Percentiles rank a stretch among this genome's conserved stretches.
Evolutionary conservation across 2,329 filamentous ascomycete genomes (phyloP).

Genomic region (Arthrocladium fulminans): DNA sequence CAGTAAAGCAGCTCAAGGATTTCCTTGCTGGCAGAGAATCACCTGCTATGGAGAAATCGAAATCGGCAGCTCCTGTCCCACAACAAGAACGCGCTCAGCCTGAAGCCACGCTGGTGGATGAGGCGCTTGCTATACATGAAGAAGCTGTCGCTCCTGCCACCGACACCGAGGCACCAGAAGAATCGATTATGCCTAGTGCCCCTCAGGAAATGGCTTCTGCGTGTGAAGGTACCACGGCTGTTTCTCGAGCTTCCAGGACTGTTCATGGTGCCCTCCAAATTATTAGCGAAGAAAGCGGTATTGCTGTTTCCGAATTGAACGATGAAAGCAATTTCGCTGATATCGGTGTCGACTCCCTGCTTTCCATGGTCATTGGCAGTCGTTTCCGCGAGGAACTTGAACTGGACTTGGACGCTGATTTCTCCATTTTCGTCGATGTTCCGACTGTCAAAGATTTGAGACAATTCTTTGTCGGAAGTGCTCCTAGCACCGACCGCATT

Average conservation of each 20-base stretch:
- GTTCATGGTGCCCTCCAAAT: no score
- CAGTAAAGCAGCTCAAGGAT: slow-evolving; percentile 52
- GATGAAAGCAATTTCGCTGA: slow-evolving; percentile 54
- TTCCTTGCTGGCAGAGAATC: slow-evolving; percentile 33
- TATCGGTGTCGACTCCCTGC: slow-evolving; percentile 53
- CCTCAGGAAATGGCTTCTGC: no score
- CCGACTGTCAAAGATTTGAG: slow-evolving; percentile 53
- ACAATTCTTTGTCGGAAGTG: slow-evolving; percentile 36
- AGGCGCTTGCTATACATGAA: no score
- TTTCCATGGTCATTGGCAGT: slow-evolving; percentile 53
- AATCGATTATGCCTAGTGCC: no score
- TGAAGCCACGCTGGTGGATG: slow-evolving; percentile 26
- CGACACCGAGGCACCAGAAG: no score
- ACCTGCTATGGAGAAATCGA: no score
- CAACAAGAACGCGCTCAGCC: no score
- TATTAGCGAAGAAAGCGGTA: slow-evolving; percentile 42
- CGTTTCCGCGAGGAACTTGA: slow-evolving; percentile 54
- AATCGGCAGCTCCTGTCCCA: no score
- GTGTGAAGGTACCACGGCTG: no score
- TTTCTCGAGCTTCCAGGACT: no score
- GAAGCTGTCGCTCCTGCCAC: no score
- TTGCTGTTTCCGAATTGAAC: slow-evolving; percentile 50
- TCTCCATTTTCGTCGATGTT: slow-evolving; percentile 53
- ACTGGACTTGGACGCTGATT: slow-evolving; percentile 48
- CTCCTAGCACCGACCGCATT: no score